phyloP scores from a whole-genome alignment of 805 yeast genomes.

The Saccharomyces kudriavzevii region DNA sequence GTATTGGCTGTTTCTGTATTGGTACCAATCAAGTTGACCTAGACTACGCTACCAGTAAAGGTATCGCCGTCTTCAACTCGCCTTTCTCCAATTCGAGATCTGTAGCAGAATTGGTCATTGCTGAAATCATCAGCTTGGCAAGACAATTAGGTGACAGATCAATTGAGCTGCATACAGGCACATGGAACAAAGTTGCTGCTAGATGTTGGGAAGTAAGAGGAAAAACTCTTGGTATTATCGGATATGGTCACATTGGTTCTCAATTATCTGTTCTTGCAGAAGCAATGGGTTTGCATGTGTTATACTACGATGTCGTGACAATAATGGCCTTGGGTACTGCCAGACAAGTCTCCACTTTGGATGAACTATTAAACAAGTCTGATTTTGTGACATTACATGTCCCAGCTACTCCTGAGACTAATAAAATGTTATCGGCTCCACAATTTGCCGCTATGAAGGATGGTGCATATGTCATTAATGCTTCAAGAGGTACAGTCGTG shows the following conservation, averaged over 20 bases:
- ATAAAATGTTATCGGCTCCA: constrained; percentile 78
- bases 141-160: constrained; percentile 97
- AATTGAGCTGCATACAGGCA: constrained; percentile 88
- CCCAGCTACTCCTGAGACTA: constrained; percentile 89
- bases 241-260: constrained; percentile 97
- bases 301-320: constrained; percentile 85
- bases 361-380: constrained; percentile 69
- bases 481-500: constrained; percentile 95
- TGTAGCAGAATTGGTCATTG: constrained; percentile 94
- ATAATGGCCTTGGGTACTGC: constrained; percentile 97
- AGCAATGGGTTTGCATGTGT: constrained; percentile 93
- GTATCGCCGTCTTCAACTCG: constrained; percentile 95
- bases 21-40: constrained; percentile 98
- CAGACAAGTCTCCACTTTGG: constrained; percentile 77
- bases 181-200: constrained; percentile 93
- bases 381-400: constrained; percentile 93
- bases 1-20: constrained; percentile 96
- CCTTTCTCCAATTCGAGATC: constrained; percentile 98
- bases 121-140: constrained; percentile 87
- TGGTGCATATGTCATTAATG: constrained; percentile 89
- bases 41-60: constrained; percentile 81
- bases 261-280: constrained; percentile 96
- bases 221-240: constrained; percentile 92
- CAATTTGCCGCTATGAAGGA: constrained; percentile 95
- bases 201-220: constrained; percentile 99